Evolutionary conservation across 1,284 basidiomycete species (phyloP).

Genomic region (Prillingera fragicola): DNA sequence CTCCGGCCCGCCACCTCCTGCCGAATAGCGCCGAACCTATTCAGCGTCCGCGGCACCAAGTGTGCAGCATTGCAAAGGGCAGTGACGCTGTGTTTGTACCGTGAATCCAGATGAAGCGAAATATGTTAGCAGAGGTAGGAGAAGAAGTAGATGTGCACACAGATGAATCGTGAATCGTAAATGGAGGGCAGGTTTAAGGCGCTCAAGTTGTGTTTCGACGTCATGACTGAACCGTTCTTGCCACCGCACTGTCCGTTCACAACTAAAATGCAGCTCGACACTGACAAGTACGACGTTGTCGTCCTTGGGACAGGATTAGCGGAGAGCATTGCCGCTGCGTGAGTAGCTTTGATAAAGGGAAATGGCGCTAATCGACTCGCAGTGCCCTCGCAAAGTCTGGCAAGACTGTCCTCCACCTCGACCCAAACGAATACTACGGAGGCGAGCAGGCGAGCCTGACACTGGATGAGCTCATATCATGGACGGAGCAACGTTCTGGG

Average conservation of each 20-base stretch:
- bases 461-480: slow-evolving; percentile 68
- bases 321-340: slow-evolving; percentile 85
- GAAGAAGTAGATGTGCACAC: neutral
- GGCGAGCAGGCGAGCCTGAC: slow-evolving; percentile 73
- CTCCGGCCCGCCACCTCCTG: too few relatives aligned
- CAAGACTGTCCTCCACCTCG: slow-evolving; percentile 79
- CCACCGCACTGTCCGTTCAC: too few relatives aligned
- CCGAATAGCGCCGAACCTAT: too few relatives aligned
- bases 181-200: neutral
- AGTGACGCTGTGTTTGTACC: too few relatives aligned
- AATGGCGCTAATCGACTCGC: slow-evolving; percentile 10
- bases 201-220: neutral
- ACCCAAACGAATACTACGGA: slow-evolving; percentile 80
- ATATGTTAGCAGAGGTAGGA: too few relatives aligned
- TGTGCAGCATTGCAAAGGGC: too few relatives aligned
- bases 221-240: too few relatives aligned
- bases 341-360: slow-evolving; percentile 44
- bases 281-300: slow-evolving; percentile 64
- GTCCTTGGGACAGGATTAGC: slow-evolving; percentile 81
- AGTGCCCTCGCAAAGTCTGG: slow-evolving; percentile 84
- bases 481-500: slow-evolving; percentile 52
- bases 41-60: too few relatives aligned
- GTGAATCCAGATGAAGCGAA: too few relatives aligned
- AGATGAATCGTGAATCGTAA: neutral
- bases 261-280: slow-evolving; percentile 43